Conservation (phyloP, 2,329 filamentous ascomycete species). For the Beauveria asiatica region DNA sequence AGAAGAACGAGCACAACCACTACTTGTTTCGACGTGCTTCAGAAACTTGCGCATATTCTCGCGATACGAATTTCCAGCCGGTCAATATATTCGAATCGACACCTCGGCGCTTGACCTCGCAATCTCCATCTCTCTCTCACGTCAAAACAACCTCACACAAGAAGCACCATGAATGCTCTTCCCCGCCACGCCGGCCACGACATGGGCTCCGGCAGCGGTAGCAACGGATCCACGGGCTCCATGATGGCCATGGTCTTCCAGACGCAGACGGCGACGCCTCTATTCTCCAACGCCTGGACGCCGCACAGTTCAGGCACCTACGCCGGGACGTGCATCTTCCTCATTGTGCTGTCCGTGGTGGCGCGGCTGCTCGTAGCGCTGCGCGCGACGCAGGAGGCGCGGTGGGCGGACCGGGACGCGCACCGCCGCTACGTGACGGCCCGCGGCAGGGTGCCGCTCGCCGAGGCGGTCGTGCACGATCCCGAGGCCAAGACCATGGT, state of each 20-base stretch:
- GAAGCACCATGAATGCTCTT: not conserved
- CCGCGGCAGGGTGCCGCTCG: slow-evolving; percentile 50
- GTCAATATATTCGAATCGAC: not conserved
- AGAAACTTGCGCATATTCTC: not conserved
- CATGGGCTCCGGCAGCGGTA: not conserved
- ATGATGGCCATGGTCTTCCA: slow-evolving; percentile 51
- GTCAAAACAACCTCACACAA: not conserved
- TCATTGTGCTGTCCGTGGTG: slow-evolving; percentile 64
- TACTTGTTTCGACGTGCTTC: not conserved
- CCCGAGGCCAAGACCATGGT: slow-evolving; percentile 55
- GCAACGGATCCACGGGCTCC: not conserved
- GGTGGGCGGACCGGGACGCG: slow-evolving; percentile 64
- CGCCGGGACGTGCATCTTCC: slow-evolving; percentile 85
- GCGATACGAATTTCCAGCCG: not conserved
- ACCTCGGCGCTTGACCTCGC: not conserved
- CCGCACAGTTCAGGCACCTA: slow-evolving; percentile 63
- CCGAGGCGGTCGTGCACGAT: slow-evolving; percentile 51
- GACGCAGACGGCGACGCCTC: slow-evolving; percentile 37
- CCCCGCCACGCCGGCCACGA: slow-evolving; percentile 7
- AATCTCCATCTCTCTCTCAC: not conserved
- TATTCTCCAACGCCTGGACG: slow-evolving; percentile 62
- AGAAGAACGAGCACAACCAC: not conserved
- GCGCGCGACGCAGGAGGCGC: slow-evolving; percentile 53
- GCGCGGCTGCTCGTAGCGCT: slow-evolving; percentile 64
- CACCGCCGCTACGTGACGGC: slow-evolving; percentile 71